Base-by-base conservation (phyloP, 2,329 filamentous ascomycete genomes). In the Akanthomyces lecanii region DNA sequence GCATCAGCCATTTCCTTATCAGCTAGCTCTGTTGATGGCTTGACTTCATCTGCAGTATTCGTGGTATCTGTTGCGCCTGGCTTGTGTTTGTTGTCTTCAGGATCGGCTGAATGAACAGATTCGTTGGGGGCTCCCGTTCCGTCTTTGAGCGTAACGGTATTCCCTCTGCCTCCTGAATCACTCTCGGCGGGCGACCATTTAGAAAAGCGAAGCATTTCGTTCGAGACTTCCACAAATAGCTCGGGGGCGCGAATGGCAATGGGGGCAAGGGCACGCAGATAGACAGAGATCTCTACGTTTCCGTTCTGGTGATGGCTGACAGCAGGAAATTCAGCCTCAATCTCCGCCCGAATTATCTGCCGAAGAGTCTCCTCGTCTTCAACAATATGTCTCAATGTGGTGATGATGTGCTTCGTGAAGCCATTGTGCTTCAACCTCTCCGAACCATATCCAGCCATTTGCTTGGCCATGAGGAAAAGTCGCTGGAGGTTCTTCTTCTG, bases 381-480 rank as follows among this genome's bases (percentile, higher is more conserved):
- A 61, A 98, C 86, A 67, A 99, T 89, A 71, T 99, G 95, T 47
- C 96, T 88, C 50, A 99, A 79, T 59, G 97, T 89, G 14, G 94
- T 84, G 83, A 98, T 89, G 69, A 97, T 89, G 63, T 89, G 84
- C 25, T 80, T 74, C 3, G 80, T 78, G 45, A 85, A 76, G 60
- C 78, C 79, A 2, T 78, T 80, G 47, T 82, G 80, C 65, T 78
- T 81, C 11, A 99, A 83, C 61, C 89, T 88, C 61, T 90, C 85
- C 36, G 92, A 90, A 7, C 90, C 89, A 36, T 87, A 84, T 30
- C 90, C 90, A 23, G 91, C 88, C 64, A 98, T 85, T 73, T 98
- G 94, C 74, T 96, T 96, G 63, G 94, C 87, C 91, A 98, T 97
- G 58, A 97, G 85, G 75, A 99, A 98, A 25, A 99, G 80, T 33